A percentile compares a stretch with the other conserved stretches of the same genome.
Evolutionary conservation across 2,329 filamentous ascomycete genomes (phyloP).

Genomic region (Aureobasidium melanogenum): DNA sequence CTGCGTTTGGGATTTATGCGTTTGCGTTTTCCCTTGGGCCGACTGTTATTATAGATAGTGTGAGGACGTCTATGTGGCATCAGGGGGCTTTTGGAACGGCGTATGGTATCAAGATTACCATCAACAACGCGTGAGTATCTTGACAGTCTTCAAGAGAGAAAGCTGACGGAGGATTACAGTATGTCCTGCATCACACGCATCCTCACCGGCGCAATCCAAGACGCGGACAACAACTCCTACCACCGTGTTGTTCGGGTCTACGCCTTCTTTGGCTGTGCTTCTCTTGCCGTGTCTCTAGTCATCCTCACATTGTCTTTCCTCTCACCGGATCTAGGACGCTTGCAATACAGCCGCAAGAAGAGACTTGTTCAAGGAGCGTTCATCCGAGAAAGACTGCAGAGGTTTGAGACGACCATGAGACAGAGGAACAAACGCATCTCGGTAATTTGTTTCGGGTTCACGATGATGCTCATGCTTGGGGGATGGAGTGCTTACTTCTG

Average conservation of each 20-base stretch:
- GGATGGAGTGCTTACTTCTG: constrained; percentile 51
- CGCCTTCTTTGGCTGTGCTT: constrained; percentile 42
- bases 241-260: constrained; percentile 48
- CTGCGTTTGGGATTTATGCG: constrained; percentile 52
- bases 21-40: constrained; percentile 48
- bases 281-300: constrained; percentile 36
- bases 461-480: constrained; percentile 43
- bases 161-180: constrained; percentile 20
- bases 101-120: constrained; percentile 52
- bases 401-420: constrained; percentile 30
- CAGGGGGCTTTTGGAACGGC: constrained; percentile 52
- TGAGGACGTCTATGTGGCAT: constrained; percentile 52
- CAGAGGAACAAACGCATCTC: constrained; percentile 33
- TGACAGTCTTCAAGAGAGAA: background rate
- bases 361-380: constrained; percentile 38
- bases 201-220: constrained; percentile 50
- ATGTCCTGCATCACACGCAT: constrained; percentile 55
- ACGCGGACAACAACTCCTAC: constrained; percentile 49
- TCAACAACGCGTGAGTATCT: constrained; percentile 45
- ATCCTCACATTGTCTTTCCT: constrained; percentile 33
- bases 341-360: constrained; percentile 53
- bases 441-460: constrained; percentile 33
- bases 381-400: constrained; percentile 35
- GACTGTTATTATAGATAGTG: constrained; percentile 51
- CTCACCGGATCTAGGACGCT: constrained; percentile 36